Conservation (phyloP, 768 basidiomycete genomes). For the Trametes cinnabarina region DNA sequence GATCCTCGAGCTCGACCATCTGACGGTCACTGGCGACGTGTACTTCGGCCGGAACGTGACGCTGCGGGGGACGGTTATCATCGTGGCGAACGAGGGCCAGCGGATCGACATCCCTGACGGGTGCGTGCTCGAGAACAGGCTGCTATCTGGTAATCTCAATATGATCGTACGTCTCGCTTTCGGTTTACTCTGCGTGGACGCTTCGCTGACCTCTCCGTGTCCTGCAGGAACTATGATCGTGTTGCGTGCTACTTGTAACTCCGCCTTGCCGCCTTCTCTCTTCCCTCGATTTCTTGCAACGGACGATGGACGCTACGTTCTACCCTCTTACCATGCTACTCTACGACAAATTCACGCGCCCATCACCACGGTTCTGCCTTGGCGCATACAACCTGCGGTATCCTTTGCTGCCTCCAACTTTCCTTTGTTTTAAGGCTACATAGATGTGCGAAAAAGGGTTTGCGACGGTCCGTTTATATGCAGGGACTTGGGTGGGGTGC, state of each 20-base stretch:
- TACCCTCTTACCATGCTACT: background rate
- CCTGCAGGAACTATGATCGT: conserved; percentile 32
- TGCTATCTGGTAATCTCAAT: conserved; percentile 73
- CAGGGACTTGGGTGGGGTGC: too few species aligned
- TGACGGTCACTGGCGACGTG: conserved; percentile 91
- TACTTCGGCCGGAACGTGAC: conserved; percentile 86
- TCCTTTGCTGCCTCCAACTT: background rate
- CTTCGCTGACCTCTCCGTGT: background rate
- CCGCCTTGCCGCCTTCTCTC: background rate
- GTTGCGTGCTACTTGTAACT: background rate
- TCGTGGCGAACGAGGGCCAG: conserved; percentile 72
- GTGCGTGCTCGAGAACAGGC: conserved; percentile 53
- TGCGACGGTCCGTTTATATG: background rate
- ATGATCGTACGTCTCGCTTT: conserved; percentile 52
- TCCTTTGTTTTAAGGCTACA: background rate
- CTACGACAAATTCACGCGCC: background rate
- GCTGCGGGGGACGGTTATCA: conserved; percentile 85
- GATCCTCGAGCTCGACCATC: conserved; percentile 88
- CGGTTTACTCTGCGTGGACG: background rate
- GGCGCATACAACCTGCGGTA: too few species aligned
- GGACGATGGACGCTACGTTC: conserved; percentile 7
- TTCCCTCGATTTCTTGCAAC: background rate
- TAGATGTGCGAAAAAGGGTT: background rate
- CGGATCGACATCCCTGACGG: conserved; percentile 60
- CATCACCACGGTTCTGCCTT: background rate